Base-by-base conservation (phyloP, 306 rosid species). In the Rosa lucieae region DNA sequence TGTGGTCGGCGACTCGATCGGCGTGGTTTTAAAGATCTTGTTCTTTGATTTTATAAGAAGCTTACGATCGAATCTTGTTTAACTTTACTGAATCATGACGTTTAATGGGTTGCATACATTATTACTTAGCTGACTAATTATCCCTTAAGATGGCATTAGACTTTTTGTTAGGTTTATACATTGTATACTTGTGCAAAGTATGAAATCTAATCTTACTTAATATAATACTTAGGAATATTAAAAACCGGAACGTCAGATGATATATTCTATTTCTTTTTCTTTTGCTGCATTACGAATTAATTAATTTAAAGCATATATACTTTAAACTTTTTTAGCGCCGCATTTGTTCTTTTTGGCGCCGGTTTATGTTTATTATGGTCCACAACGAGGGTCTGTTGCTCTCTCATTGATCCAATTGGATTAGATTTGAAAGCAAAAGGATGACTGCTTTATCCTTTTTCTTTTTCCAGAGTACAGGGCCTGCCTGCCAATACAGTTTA, bases 271-370 rank as follows among this genome's bases (percentile, higher is more conserved):
- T 49, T 71, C 89, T 82, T 62, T 66, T 62, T 66, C 70, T 66
- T 62, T 35, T 15, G 75, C 79, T 76, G 76, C 78, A 85, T 70
- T 78, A 78, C 78, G 53, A 82, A 76, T 78, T 82, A 85, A 86
- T 4, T 67, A 84, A 80, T 77, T 8, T 8, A 66, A 89, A 91
- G 92, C 92, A 91, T 91, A 89, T 89, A 86, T 86, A 89, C 94
- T 92, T 90, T 92, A 82, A 75, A 79, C 81, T 81, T 84, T 92
- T 92, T 89, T 91, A 78, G 82, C 84, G 93, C 89, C 89, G 85
- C 81, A 81, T 89, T 81, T 53, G 85, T 81, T 87, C 90, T 85
- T 70, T 78, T 77, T 72, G 76, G 74, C 67, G 86, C 85, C 82
- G 71, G 51, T 80, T 77, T 76, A 72, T 71, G 78, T 76, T 21